Percentiles rank a stretch among this genome's conserved stretches.
Evolutionary conservation across 2,329 filamentous ascomycete genomes (phyloP).

Genomic region (Rutstroemia sp.): DNA sequence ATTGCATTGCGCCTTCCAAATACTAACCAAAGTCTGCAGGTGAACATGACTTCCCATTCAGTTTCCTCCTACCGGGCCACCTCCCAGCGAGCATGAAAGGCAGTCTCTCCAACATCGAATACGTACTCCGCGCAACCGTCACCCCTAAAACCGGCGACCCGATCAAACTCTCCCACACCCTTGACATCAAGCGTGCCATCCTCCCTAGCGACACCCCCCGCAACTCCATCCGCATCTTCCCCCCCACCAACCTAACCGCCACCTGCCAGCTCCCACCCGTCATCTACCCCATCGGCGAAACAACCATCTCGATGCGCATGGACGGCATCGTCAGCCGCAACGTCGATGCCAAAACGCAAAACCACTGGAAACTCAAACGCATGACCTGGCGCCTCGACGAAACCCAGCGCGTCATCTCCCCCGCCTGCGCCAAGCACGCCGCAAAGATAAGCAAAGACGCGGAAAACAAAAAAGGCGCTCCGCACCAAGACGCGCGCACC

Average conservation of each 20-base stretch:
- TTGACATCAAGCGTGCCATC: conserved; percentile 75
- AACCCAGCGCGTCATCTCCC: conserved; percentile 68
- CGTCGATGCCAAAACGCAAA: conserved; percentile 61
- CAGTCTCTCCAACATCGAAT: conserved; percentile 64
- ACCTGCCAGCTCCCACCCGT: conserved; percentile 75
- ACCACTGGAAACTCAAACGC: conserved; percentile 82
- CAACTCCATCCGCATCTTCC: conserved; percentile 84
- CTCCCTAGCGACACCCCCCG: conserved; percentile 68
- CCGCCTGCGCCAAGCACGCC: conserved; percentile 71
- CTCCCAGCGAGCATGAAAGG: conserved; percentile 80
- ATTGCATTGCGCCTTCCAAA: background rate
- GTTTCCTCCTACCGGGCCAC: conserved; percentile 74
- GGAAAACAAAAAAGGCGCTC: conserved; percentile 53
- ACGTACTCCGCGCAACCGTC: conserved; percentile 66
- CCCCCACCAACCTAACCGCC: conserved; percentile 87
- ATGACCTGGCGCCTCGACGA: conserved; percentile 92
- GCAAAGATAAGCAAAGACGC: conserved; percentile 40
- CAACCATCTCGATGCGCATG: conserved; percentile 71
- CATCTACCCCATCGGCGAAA: conserved; percentile 78
- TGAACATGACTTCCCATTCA: conserved; percentile 79
- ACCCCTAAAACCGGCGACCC: conserved; percentile 53
- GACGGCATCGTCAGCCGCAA: conserved; percentile 76
- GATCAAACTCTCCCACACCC: conserved; percentile 58
- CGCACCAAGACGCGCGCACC: conserved; percentile 67
- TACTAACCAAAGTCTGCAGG: conserved; percentile 33